Evolutionary conservation across 352 stramenopile species (phyloP).

Genomic region (Phytophthora syringae): DNA sequence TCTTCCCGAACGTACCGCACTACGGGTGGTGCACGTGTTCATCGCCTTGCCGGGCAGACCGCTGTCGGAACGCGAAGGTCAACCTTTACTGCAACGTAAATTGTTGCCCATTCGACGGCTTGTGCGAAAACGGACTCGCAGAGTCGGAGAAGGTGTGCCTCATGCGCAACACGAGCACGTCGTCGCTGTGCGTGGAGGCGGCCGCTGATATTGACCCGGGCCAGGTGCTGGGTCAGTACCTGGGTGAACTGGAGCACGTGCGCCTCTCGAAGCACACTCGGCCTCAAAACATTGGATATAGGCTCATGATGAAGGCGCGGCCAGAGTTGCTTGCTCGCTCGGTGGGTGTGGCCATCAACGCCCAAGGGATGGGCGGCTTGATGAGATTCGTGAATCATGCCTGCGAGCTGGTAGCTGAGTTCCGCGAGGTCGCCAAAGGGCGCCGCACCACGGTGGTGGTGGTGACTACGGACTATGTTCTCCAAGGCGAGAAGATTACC

Average conservation of each 20-base stretch:
- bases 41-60: neutral
- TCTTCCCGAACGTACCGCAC: neutral
- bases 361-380: neutral
- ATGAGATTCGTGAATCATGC: neutral
- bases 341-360: neutral
- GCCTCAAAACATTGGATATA: neutral
- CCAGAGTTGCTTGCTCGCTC: neutral
- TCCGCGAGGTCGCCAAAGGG: neutral
- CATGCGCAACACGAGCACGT: neutral
- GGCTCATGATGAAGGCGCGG: neutral
- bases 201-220: neutral
- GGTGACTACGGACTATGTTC: neutral
- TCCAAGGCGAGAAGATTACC: neutral
- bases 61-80: neutral
- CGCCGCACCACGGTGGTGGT: neutral
- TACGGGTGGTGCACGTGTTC: neutral
- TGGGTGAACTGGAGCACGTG: conserved; percentile 1
- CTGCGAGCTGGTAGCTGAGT: neutral
- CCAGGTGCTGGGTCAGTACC: too few species aligned
- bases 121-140: neutral
- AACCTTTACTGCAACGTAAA: conserved; percentile 9
- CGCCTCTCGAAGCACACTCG: neutral
- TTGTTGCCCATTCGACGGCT: conserved; percentile 1
- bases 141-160: too few species aligned
- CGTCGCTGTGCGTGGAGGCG: neutral